Conservation (phyloP, 192 early-diverging fungal species). For the Podila epigama region DNA sequence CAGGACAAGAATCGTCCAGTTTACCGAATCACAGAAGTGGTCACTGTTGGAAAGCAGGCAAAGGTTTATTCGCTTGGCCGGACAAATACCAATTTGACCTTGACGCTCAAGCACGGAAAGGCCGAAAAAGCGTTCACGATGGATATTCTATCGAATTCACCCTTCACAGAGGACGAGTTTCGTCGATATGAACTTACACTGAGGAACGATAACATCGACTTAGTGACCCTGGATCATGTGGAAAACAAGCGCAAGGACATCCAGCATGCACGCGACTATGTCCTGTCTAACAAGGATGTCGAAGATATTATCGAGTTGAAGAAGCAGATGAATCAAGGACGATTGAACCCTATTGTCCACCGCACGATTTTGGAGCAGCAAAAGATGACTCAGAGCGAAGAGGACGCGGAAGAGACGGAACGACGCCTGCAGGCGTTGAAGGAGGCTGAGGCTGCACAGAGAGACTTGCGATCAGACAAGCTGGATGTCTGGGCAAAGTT, state of each 20-base stretch:
- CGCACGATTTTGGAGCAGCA: conserved; percentile 30
- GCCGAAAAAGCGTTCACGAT: conserved; percentile 73
- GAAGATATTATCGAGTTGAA: conserved; percentile 69
- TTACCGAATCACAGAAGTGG: conserved; percentile 55
- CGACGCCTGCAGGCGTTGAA: conserved; percentile 44
- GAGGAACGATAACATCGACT: conserved; percentile 56
- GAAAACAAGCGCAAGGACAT: conserved; percentile 63
- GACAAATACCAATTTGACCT: conserved; percentile 67
- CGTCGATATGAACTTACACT: conserved; percentile 59
- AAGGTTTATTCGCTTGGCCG: conserved; percentile 69
- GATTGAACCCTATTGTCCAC: conserved; percentile 29
- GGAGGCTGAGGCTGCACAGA: conserved; percentile 22
- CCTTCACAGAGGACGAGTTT: conserved; percentile 72
- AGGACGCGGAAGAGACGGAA: conserved; percentile 63
- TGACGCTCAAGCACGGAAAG: conserved; percentile 74
- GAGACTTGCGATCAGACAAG: conserved; percentile 35
- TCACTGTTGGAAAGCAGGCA: conserved; percentile 44
- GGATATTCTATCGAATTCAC: conserved; percentile 78
- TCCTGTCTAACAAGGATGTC: conserved; percentile 68
- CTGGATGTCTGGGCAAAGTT: conserved; percentile 61
- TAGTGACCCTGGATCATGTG: conserved; percentile 57
- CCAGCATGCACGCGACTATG: conserved; percentile 64
- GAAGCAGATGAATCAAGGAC: conserved; percentile 50
- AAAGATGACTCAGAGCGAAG: conserved; percentile 55
- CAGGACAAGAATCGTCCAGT: conserved; percentile 63